phyloP scores from a whole-genome alignment of 345 rosid genomes.

The Aquilaria yunnanensis region DNA sequence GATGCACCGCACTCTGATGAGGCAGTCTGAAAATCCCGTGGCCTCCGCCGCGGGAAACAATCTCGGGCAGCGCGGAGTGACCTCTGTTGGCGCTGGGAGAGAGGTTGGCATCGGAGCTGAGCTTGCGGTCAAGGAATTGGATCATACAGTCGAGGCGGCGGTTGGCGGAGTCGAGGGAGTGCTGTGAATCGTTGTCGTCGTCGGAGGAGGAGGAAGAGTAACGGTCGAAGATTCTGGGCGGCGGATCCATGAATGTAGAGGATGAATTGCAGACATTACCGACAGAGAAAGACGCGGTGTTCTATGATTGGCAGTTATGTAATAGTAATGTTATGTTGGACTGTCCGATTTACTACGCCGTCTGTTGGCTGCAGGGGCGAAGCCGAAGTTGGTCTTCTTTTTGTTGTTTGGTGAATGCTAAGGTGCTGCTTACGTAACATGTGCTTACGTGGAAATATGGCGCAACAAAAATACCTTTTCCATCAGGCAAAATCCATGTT shows the following conservation, averaged over 20 bases:
- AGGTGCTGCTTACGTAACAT: too few relatives aligned
- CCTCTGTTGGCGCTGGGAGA: conserved; percentile 7
- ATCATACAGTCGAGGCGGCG: conserved; percentile 89
- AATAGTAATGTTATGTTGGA: too few relatives aligned
- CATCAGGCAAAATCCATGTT: too few relatives aligned
- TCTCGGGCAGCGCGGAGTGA: conserved; percentile 44
- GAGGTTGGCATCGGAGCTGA: conserved; percentile 24
- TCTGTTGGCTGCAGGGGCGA: too few relatives aligned
- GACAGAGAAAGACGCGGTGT: too few relatives aligned
- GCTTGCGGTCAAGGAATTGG: conserved; percentile 80
- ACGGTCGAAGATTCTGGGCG: conserved; percentile 62
- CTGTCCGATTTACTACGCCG: too few relatives aligned
- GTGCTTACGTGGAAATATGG: too few relatives aligned
- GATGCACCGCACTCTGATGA: conserved; percentile 65
- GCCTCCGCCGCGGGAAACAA: conserved; percentile 46
- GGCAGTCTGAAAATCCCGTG: conserved; percentile 62
- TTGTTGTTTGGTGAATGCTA: too few relatives aligned
- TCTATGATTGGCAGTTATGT: too few relatives aligned
- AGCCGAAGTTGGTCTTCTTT: too few relatives aligned
- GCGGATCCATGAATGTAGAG: conserved; percentile 2
- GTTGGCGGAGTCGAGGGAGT: conserved; percentile 51
- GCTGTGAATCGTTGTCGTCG: conserved; percentile 30
- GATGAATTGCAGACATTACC: too few relatives aligned
- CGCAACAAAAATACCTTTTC: too few relatives aligned
- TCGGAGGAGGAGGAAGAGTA: conserved; percentile 41